These are phyloP conservation scores for Talaromyces albobiverticillius DNA, from an alignment of 2,329 filamentous ascomycete genomes.

Conservation along the genomic window DNA sequence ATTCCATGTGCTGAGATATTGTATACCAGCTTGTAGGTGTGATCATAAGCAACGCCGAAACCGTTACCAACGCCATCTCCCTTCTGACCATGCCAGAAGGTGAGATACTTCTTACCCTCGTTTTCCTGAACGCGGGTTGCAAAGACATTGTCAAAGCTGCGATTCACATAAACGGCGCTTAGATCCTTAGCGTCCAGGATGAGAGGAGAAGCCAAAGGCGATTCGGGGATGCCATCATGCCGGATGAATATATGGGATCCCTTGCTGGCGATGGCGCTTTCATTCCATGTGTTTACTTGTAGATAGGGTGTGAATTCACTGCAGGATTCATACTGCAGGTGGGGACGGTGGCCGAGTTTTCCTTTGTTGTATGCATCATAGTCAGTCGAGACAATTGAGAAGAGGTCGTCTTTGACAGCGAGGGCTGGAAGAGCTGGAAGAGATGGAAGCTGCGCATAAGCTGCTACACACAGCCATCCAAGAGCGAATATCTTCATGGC, in stretches of 20 bases:
- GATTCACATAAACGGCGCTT: neutral
- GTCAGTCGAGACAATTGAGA: neutral
- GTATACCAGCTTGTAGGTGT: neutral
- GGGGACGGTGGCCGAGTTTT: neutral
- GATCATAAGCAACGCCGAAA: neutral
- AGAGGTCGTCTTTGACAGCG: no score
- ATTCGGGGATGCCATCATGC: neutral
- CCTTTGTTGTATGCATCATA: neutral
- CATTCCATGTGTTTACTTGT: neutral
- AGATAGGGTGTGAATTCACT: neutral
- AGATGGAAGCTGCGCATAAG: no score
- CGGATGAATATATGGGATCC: neutral
- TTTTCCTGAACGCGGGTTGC: conserved; percentile 5
- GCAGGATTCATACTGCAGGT: neutral
- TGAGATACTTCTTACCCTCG: conserved; percentile 3
- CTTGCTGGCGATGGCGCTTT: neutral
- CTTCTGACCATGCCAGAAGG: conserved; percentile 1
- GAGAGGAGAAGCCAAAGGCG: neutral
- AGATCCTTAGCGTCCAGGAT: neutral
- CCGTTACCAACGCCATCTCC: neutral
- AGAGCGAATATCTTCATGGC: no score
- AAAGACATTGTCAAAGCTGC: neutral
- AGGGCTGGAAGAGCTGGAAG: no score
- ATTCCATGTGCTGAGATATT: neutral
- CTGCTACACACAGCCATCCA: no score